Evolutionary conservation across 768 basidiomycete species (phyloP), one percentile per base, ranked within the genome.

Genomic region (Galerina sulciceps): DNA sequence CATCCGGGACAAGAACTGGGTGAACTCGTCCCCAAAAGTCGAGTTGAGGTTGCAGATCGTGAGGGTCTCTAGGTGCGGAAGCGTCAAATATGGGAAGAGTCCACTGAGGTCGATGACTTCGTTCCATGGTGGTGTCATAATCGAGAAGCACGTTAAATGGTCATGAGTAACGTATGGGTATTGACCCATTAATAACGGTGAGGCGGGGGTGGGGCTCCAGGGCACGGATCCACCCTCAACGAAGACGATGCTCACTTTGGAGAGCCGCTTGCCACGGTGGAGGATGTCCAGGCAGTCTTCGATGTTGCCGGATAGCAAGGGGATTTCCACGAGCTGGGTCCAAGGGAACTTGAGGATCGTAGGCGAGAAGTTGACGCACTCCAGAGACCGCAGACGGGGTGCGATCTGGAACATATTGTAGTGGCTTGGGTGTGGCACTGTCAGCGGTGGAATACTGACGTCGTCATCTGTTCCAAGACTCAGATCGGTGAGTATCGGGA

Each of bases 11-110:
- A 79, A 64, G 61, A 79, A 79, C 20, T 67, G 61, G 10, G 67
- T 65, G 34, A 79, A 72, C 23, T 72, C 70, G 10, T 68, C 38
- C 3, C 69, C 69, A 45, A 78, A 74, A 10, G 71, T 67, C 40
- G 71, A 70, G 49, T 69, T 71, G 45, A 78, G 60, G 56, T 78
- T 79, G 61, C 76, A 77, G 47, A 78, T 77, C 15, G 71, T 73
- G 34, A 79, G 74, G 6, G 69, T 69, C 20, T 72, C 69, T 22
- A 79, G 72, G 37, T 67, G 65, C 18, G 78, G 77, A 11, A 75
- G 63, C 42, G 68, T 69, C 43, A 79, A 68, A 41, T 68, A 70
- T 1, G 69, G 70, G 65, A 79, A 77, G 37, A 78, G 69, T 9
- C 66, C 65, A n/a, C 67, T 58, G 22, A 76, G 71, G 38, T 77